phyloP scores from a whole-genome alignment of 441 rosid genomes.

The Erodium moschatum region DNA sequence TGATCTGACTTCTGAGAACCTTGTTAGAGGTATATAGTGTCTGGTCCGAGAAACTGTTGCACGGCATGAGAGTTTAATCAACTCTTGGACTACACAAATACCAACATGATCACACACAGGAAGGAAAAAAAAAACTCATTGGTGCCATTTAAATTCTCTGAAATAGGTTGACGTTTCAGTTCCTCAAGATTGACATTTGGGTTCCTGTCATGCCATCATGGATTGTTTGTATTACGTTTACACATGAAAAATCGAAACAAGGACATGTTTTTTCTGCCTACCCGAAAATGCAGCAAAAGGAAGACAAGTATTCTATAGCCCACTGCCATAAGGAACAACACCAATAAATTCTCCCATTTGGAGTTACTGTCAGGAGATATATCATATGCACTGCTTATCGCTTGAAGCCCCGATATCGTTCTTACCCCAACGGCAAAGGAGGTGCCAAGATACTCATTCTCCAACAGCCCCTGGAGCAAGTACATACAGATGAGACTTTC shows the following conservation, averaged over 20 bases:
- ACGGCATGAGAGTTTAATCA: no score
- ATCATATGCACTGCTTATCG: conserved; percentile 58
- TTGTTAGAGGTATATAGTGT: no score
- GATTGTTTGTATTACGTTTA: conserved; percentile 37
- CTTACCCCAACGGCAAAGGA: conserved; percentile 83
- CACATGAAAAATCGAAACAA: conserved; percentile 31
- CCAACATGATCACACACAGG: not conserved
- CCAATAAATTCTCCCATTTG: conserved; percentile 80
- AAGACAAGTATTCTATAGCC: conserved; percentile 60
- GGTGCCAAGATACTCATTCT: conserved; percentile 80
- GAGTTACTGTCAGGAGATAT: conserved; percentile 61
- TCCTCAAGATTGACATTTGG: not conserved
- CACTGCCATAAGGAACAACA: conserved; percentile 70
- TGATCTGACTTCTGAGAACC: no score
- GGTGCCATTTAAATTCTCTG: no score
- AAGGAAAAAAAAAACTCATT: no score
- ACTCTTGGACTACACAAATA: no score
- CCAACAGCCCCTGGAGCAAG: conserved; percentile 63
- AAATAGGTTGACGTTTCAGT: not conserved
- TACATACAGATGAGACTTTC: not conserved
- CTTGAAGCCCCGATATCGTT: conserved; percentile 77
- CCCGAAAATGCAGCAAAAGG: conserved; percentile 49
- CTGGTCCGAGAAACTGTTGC: no score
- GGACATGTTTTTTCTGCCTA: conserved; percentile 37
- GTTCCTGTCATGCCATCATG: conserved; percentile 36